Base-by-base conservation (phyloP, 306 rosid genomes). In the Coriaria nepalensis region DNA sequence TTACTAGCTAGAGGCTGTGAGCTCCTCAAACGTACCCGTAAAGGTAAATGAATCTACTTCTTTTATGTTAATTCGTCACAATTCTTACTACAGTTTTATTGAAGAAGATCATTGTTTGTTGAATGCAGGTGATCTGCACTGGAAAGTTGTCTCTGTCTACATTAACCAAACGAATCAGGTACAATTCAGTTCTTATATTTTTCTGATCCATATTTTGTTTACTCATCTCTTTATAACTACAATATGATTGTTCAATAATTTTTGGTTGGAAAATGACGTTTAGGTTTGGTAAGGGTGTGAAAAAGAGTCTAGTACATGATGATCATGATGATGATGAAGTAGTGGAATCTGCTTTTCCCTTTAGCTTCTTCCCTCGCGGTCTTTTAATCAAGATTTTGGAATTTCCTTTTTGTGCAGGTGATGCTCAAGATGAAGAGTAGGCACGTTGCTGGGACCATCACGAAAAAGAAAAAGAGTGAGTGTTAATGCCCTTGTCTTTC, bases 391-490 rank as follows among this genome's bases (percentile, higher is more conserved):
- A 29, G 36, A 10, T 57, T 11, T 38, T 50, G 51, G 59, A 55
- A 45, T 32, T 53, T 68, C 64, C 72, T 73, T 74, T 80, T 71
- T 66, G 73, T 57, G 80, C 71, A 92, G 96, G 96, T 92, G 59
- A 78, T 78, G 74, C 55, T 92, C 69, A 92, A 92, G 80, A 92
- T 92, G 98, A 92, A 92, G 93, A 92, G 98, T 66, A 85, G 78
- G 76, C 96, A 92, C 57, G 96, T 85, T 67, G 94, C 87, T 65
- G 98, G 98, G 81, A 79, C 98, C 93, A 65, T 92, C 68, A 85
- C 93, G 6, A 92, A 92, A 80, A 92, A 92, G 98, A 92, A 92
- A 82, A 92, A 92, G 94, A 92, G 98, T 92, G 62, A 78, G 98
- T 58, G 15, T 41, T 63, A 8, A 52, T 66, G 57, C 73, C 67